Conservation (phyloP, 371 early-diverging fungal genomes). For the Gilbertella persicaria region DNA sequence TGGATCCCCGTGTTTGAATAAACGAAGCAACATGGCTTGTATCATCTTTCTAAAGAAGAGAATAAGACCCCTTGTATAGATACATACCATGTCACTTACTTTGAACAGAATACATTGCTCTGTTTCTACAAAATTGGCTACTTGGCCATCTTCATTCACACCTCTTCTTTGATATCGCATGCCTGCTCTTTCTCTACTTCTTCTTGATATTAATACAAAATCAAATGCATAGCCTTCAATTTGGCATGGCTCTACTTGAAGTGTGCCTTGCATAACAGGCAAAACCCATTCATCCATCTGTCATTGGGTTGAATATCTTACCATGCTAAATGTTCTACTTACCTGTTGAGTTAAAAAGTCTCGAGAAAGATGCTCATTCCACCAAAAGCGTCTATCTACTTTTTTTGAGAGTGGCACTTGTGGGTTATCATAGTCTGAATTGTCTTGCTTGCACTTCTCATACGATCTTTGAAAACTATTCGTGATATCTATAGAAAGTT, state of each 20-base stretch:
- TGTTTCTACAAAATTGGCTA: conserved; percentile 77
- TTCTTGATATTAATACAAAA: conserved; percentile 58
- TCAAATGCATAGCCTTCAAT: conserved; percentile 62
- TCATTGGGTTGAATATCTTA: not conserved
- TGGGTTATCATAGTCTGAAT: conserved; percentile 18
- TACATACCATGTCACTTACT: conserved; percentile 12
- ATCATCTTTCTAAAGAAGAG: conserved; percentile 38
- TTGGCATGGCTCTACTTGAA: conserved; percentile 62
- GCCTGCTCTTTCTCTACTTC: conserved; percentile 64
- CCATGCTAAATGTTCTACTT: conserved; percentile 4
- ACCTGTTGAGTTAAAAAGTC: conserved; percentile 47
- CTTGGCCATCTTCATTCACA: conserved; percentile 61
- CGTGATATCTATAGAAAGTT: conserved; percentile 39
- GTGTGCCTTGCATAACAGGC: conserved; percentile 72
- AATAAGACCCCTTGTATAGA: not conserved
- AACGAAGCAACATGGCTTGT: conserved; percentile 59
- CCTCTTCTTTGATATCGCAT: conserved; percentile 70
- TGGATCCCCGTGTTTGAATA: conserved; percentile 67
- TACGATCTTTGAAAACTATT: conserved; percentile 42
- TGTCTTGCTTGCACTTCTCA: conserved; percentile 22
- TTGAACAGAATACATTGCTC: conserved; percentile 53
- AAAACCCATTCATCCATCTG: conserved; percentile 64
- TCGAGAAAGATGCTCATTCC: conserved; percentile 65
- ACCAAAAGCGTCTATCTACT: conserved; percentile 63
- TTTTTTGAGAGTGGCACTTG: conserved; percentile 22